These are phyloP conservation scores for Fusarium xylarioides DNA, from an alignment of 2,329 filamentous ascomycete genomes.

Conservation along the genomic window DNA sequence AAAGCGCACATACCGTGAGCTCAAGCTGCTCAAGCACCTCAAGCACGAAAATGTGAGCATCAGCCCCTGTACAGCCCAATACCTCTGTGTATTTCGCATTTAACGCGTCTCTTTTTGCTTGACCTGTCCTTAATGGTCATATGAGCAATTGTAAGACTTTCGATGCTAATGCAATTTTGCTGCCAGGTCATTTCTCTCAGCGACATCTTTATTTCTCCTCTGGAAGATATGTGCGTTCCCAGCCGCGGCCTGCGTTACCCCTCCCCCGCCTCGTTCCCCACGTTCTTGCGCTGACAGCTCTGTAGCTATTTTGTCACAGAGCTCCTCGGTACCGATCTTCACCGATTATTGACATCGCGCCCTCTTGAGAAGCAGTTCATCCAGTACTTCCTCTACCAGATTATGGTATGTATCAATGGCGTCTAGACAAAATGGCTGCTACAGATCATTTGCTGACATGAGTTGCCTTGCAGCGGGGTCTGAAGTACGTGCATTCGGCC, in stretches of 20 bases:
- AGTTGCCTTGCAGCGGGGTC: constrained; percentile 72
- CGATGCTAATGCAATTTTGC: constrained; percentile 17
- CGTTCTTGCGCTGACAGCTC: constrained; percentile 27
- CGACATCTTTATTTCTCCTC: constrained; percentile 99
- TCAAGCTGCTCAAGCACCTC: constrained; percentile 97
- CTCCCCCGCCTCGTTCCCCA: constrained; percentile 12
- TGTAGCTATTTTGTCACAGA: constrained; percentile 96
- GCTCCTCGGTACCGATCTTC: constrained; percentile 93
- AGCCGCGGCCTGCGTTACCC: constrained; percentile 21
- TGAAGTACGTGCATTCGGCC: constrained; percentile 99
- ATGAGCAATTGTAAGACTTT: constrained; percentile 11
- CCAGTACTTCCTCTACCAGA: constrained; percentile 99
- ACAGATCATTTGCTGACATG: constrained; percentile 17
- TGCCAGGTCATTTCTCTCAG: constrained; percentile 92
- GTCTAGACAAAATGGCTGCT: background rate
- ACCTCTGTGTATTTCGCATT: background rate
- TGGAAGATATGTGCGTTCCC: constrained; percentile 89
- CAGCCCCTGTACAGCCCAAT: constrained; percentile 2
- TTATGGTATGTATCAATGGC: constrained; percentile 72
- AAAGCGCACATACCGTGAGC: constrained; percentile 95
- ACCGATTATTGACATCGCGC: constrained; percentile 92
- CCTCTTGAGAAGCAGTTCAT: constrained; percentile 99
- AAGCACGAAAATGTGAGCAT: constrained; percentile 88
- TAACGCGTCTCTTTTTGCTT: background rate
- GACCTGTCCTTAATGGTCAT: constrained; percentile 32